A percentile compares a stretch with the other conserved stretches of the same genome.
These are phyloP conservation scores for Echinosophora koreensis DNA, from an alignment of 306 rosid species.

Conservation along the genomic window DNA sequence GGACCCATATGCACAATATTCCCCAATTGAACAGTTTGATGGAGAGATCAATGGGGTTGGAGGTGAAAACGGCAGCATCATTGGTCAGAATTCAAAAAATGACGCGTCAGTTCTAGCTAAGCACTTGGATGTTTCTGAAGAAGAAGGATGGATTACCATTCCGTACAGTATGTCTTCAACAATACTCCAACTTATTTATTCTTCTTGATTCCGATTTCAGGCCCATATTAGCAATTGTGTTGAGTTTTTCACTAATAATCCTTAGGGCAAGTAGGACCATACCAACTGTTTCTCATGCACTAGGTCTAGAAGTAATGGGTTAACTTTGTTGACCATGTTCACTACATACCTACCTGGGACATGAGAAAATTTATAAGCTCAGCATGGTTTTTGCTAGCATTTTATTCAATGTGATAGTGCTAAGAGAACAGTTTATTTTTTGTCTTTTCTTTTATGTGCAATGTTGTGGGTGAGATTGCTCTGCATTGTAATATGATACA, in stretches of 20 bases:
- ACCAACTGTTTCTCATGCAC: neutral
- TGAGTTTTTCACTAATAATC: neutral
- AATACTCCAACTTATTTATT: neutral
- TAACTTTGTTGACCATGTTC: neutral
- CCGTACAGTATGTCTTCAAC: constrained; percentile 74
- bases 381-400: constrained; percentile 8
- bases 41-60: constrained; percentile 57
- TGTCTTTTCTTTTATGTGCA: constrained; percentile 8
- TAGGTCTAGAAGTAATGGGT: constrained; percentile 3
- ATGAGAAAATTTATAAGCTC: neutral
- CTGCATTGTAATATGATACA: constrained; percentile 29
- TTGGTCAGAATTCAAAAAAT: constrained; percentile 44
- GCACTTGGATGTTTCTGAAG: constrained; percentile 84
- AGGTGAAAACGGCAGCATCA: constrained; percentile 54
- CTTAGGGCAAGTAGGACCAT: neutral
- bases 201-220: neutral
- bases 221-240: neutral
- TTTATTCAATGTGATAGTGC: constrained; percentile 12
- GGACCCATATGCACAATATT: constrained; percentile 56
- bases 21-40: constrained; percentile 55
- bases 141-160: constrained; percentile 92
- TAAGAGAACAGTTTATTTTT: neutral
- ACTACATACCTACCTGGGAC: neutral
- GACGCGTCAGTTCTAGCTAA: constrained; percentile 55
- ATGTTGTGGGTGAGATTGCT: constrained; percentile 36